Conservation (phyloP, 176 grass and related monocot species). For the Zoysia japonica region DNA sequence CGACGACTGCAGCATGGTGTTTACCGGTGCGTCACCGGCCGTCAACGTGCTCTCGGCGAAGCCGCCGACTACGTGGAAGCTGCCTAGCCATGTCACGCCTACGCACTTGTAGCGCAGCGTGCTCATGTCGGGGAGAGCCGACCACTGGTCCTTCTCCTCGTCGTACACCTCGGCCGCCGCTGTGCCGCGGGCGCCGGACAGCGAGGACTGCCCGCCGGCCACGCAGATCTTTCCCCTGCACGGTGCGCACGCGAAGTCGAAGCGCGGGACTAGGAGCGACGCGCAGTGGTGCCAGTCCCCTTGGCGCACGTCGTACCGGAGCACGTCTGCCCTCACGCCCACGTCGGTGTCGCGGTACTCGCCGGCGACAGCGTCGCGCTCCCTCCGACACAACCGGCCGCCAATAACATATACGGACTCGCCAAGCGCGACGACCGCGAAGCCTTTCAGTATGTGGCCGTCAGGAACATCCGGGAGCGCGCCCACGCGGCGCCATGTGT, state of each 20-base stretch:
- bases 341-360: slow-evolving; percentile 43
- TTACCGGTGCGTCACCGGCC: slow-evolving; percentile 1
- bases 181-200: slow-evolving; percentile 57
- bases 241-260: slow-evolving; percentile 65
- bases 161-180: slow-evolving; percentile 56
- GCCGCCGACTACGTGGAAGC: slow-evolving; percentile 71
- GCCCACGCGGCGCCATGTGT: slow-evolving; percentile 54
- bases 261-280: slow-evolving; percentile 52
- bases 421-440: slow-evolving; percentile 46
- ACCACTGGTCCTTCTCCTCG: slow-evolving; percentile 41
- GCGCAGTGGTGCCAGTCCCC: slow-evolving; percentile 54
- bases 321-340: slow-evolving; percentile 46
- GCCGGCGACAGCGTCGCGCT: background rate
- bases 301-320: slow-evolving; percentile 43
- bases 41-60: slow-evolving; percentile 56
- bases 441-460: slow-evolving; percentile 58
- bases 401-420: slow-evolving; percentile 58
- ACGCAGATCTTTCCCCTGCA: slow-evolving; percentile 64
- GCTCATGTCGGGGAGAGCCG: slow-evolving; percentile 56
- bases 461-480: slow-evolving; percentile 48
- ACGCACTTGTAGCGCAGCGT: slow-evolving; percentile 69
- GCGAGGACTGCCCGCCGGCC: slow-evolving; percentile 53
- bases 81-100: slow-evolving; percentile 59
- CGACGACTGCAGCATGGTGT: slow-evolving; percentile 35
- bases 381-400: slow-evolving; percentile 53